Conservation (phyloP, 805 yeast species). For the Ogataea glucozyma region DNA sequence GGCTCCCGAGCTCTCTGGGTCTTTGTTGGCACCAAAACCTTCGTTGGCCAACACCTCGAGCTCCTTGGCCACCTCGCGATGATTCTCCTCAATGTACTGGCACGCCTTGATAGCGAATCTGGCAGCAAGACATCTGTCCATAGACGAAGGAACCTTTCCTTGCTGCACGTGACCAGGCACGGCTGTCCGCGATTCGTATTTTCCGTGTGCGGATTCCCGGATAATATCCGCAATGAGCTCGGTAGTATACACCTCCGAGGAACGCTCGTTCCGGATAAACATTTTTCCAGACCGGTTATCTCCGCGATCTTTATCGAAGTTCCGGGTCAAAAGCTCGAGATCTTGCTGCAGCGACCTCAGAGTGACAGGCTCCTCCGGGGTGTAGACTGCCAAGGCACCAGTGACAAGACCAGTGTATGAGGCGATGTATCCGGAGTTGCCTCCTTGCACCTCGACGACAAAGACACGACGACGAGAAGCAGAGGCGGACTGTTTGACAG, state of each 20-base stretch:
- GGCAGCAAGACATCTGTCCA: conserved; percentile 87
- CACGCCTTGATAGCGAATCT: conserved; percentile 89
- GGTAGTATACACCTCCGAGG: conserved; percentile 80
- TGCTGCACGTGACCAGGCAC: conserved; percentile 98
- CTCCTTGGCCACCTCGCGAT: conserved; percentile 14
- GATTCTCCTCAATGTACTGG: conserved; percentile 72
- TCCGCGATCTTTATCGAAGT: conserved; percentile 74
- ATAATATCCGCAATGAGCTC: conserved; percentile 81
- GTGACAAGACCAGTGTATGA: conserved; percentile 79
- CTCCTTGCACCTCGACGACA: conserved; percentile 98
- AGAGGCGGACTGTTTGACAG: conserved; percentile 90
- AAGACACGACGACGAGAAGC: conserved; percentile 92
- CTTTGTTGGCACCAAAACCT: conserved; percentile 27
- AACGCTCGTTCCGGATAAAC: conserved; percentile 78
- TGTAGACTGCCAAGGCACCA: conserved; percentile 89
- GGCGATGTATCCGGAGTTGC: conserved; percentile 92
- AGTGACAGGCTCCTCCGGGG: conserved; percentile 81
- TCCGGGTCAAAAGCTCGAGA: conserved; percentile 63
- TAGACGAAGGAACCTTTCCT: conserved; percentile 92
- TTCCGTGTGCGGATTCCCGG: conserved; percentile 64
- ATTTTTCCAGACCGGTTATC: conserved; percentile 82
- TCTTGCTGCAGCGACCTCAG: conserved; percentile 74
- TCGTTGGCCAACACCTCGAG: conserved; percentile 19
- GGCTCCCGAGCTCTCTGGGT: conserved; percentile 23
- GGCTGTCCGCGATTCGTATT: conserved; percentile 90